Evolutionary conservation across 768 basidiomycete species (phyloP).

Genomic region (Lactarius pseudohatsudake): DNA sequence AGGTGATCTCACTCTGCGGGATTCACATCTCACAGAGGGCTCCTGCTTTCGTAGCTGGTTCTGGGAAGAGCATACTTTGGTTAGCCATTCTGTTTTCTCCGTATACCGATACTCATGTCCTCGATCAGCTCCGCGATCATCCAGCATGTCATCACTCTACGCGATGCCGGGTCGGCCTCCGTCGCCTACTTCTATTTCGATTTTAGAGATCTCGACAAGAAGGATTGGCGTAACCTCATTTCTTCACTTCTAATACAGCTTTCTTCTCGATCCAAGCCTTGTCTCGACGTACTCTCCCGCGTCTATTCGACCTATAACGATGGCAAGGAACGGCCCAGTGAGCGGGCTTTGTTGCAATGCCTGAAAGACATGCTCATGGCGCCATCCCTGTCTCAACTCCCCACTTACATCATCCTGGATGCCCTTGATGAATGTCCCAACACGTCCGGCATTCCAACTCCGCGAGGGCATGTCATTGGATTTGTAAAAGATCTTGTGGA

Average conservation of each 20-base stretch:
- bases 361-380: neutral
- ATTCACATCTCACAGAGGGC: too few species aligned
- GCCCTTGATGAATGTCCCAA: neutral
- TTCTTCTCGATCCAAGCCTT: neutral
- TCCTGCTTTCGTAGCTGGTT: neutral
- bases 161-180: neutral
- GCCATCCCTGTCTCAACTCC: neutral
- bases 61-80: neutral
- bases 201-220: neutral
- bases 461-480: neutral
- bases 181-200: neutral
- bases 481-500: neutral
- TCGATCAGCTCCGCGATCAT: neutral
- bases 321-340: neutral
- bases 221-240: neutral
- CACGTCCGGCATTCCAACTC: neutral
- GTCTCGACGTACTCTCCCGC: neutral
- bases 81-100: neutral
- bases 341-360: neutral
- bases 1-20: neutral
- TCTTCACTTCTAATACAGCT: neutral
- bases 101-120: neutral
- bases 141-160: neutral
- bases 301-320: neutral
- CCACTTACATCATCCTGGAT: neutral